Base-by-base conservation (phyloP, 2,329 filamentous ascomycete genomes). In the Albophoma yamanashiensis region DNA sequence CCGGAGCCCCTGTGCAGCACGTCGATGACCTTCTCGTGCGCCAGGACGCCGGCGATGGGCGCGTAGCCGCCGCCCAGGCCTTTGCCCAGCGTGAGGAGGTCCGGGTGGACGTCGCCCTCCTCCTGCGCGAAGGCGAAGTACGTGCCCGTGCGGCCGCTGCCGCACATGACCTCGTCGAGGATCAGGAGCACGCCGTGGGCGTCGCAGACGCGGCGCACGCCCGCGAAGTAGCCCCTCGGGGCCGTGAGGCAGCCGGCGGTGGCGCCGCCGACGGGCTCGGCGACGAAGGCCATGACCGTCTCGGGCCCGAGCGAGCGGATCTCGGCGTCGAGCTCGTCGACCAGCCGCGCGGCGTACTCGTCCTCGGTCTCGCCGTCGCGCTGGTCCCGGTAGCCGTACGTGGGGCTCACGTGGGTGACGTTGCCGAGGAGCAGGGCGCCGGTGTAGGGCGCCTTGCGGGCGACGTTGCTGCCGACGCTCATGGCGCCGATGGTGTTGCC, bases 141-240 rank as follows among this genome's bases (percentile, higher is more conserved):
- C 5, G 75, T 79, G 0, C 84, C 85, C 0, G 78, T 79, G 1
- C 85, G 75, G 1, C 86, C 85, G 71, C 82, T 81, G 2, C 86
- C 86, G 56, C 82, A 87, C 87, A 92, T 90, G 53, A 91, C 80
- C 58, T 93, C 90, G 67, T 94, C 91, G 0, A 93, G 74, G 55
- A 93, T 87, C n/a, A 94, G 76, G 0, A 94, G 79, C 0, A 87
- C 84, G 0, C 87, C 89, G 67, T 93, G 79, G 62, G 82, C 83
- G 58, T 87, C 80, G 69, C 90, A 94, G 1, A 94, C 76, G 2
- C 76, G 74, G 66, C 82, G 82, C 72, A 93, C 83, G 0, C 86
- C 88, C 57, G 77, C 74, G 57, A 92, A 84, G 64, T 94, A 94
- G 0, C 88, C 89, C 0, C 77, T 74, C 0, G 87, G 79, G 0